These are phyloP conservation scores for Fusarium pininemorale DNA, from an alignment of 2,329 filamentous ascomycete genomes.

Conservation along the genomic window DNA sequence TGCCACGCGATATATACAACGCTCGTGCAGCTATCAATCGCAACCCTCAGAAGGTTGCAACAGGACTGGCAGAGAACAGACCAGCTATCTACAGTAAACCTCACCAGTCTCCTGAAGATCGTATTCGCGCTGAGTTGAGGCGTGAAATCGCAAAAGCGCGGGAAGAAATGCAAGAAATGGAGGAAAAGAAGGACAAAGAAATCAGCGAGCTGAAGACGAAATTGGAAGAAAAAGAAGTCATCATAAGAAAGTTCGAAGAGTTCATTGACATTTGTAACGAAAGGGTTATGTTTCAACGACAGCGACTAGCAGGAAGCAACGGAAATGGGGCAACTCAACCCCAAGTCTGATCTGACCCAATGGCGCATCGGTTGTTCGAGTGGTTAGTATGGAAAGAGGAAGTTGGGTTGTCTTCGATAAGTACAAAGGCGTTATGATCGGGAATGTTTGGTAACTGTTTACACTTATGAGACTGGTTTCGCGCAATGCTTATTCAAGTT, in stretches of 20 bases:
- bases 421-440: constrained; percentile 36
- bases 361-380: constrained; percentile 28
- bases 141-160: constrained; percentile 67
- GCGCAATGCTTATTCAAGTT: constrained; percentile 16
- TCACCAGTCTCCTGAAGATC: constrained; percentile 69
- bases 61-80: constrained; percentile 67
- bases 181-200: constrained; percentile 65
- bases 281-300: constrained; percentile 70
- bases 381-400: constrained; percentile 23
- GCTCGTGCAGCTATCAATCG: constrained; percentile 73
- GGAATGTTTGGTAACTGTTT: constrained; percentile 6
- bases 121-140: constrained; percentile 69
- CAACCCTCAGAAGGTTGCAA: constrained; percentile 69
- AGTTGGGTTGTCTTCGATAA: constrained; percentile 9
- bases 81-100: constrained; percentile 74
- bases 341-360: constrained; percentile 27
- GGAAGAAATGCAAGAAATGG: constrained; percentile 64
- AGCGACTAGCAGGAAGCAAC: constrained; percentile 55
- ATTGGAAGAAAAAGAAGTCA: constrained; percentile 69
- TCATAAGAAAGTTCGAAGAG: constrained; percentile 72
- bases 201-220: constrained; percentile 67
- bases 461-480: constrained; percentile 24
- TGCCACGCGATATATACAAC: constrained; percentile 74
- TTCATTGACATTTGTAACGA: constrained; percentile 76
- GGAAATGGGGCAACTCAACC: constrained; percentile 41